Percentiles rank a stretch among this genome's conserved stretches.
Evolutionary conservation across 371 early-diverging fungal species (phyloP).

Genomic region (Mucor ambiguus): DNA sequence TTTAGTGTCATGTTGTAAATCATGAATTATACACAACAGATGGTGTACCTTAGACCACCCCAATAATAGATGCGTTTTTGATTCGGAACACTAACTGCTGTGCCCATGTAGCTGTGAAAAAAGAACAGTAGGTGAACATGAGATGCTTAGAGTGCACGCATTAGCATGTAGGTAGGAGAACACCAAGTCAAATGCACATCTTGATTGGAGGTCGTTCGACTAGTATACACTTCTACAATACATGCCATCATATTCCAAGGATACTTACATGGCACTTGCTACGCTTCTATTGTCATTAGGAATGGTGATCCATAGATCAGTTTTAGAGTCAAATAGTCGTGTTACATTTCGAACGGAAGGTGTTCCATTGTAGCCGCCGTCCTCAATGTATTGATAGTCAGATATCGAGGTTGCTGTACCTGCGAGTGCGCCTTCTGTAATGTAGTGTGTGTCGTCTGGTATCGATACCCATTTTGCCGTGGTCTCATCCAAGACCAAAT

Average conservation of each 20-base stretch:
- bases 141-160: background rate
- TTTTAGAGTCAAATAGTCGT: conserved; percentile 5
- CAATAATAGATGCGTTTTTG: conserved; percentile 16
- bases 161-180: background rate
- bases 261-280: conserved; percentile 15
- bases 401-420: conserved; percentile 4
- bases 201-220: background rate
- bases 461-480: conserved; percentile 9
- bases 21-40: background rate
- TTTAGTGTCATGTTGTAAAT: background rate
- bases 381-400: conserved; percentile 1
- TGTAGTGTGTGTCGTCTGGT: conserved; percentile 4
- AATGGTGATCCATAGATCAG: conserved; percentile 8
- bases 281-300: conserved; percentile 6
- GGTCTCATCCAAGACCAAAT: background rate
- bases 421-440: conserved; percentile 8
- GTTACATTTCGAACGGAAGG: conserved; percentile 12
- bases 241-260: background rate
- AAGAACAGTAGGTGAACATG: background rate
- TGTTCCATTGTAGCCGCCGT: conserved; percentile 16
- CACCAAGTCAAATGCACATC: background rate
- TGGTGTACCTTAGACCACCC: conserved; percentile 25
- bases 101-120: conserved; percentile 14
- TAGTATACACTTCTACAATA: background rate
- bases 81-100: conserved; percentile 17